These are phyloP conservation scores for Naganishia cerealis DNA, from an alignment of 1,284 basidiomycete species.

Conservation along the genomic window DNA sequence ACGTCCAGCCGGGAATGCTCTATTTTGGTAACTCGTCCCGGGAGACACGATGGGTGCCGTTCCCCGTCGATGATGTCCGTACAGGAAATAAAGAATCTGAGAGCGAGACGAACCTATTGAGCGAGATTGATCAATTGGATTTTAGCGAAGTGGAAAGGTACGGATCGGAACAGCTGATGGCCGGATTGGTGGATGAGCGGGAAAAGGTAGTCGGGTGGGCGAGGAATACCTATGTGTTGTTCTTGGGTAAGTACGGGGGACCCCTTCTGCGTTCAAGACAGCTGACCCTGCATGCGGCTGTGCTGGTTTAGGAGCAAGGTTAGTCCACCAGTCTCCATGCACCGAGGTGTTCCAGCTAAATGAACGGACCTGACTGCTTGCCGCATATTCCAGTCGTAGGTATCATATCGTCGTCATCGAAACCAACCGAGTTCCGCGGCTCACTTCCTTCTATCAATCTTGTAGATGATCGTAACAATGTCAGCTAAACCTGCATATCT, in stretches of 20 bases:
- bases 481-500: not conserved
- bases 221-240: constrained; percentile 33
- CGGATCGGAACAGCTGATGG: constrained; percentile 31
- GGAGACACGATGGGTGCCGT: constrained; percentile 40
- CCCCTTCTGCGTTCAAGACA: not conserved
- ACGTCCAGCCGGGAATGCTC: constrained; percentile 37
- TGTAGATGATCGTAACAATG: constrained; percentile 24
- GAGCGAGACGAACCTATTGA: constrained; percentile 12
- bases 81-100: not conserved
- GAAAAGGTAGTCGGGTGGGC: constrained; percentile 34
- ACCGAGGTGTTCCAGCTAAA: not conserved
- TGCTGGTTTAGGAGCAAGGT: constrained; percentile 14
- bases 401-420: not conserved
- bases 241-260: constrained; percentile 33
- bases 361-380: not conserved
- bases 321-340: not conserved
- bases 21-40: constrained; percentile 33
- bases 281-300: not conserved
- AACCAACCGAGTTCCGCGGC: not conserved
- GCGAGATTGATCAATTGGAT: constrained; percentile 29
- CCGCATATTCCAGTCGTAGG: constrained; percentile 15
- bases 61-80: constrained; percentile 12
- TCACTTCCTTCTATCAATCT: not conserved
- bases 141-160: constrained; percentile 24
- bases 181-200: constrained; percentile 30